Evolutionary conservation across 306 rosid genomes (phyloP), one percentile per base, ranked within the genome.

Genomic region (Oemleria cerasiformis): DNA sequence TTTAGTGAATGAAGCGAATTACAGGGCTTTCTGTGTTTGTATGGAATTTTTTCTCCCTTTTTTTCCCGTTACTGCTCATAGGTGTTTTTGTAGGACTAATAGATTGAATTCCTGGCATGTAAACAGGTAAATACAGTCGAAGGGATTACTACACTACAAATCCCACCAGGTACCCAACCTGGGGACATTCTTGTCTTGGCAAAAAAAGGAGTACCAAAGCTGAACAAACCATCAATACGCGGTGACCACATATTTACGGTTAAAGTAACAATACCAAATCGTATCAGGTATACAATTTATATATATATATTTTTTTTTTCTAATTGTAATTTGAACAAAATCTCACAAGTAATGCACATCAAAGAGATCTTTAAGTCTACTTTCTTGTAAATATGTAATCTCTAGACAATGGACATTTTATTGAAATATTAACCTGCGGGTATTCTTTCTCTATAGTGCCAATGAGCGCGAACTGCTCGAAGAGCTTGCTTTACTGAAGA

Each of bases 141-240:
- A 85, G 99, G 91, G 45, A 61, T 59, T 73, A 70, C 92, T 51
- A 93, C 87, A 65, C 84, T 91, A 56, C 95, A 87, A 79, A 85
- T 94, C 63, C 92, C 99, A 51, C 78, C 96, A 6, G 99, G 99
- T 63, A 94, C 95, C 63, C 99, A 91, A 85, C 95, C 95, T 17
- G 97, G 96, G 41, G 92, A 94, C 82, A 80, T 86, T 61, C 88
- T 91, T 40, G 88, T 89, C 47, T 84, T 94, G 79, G 84, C 99
- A 8, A 91, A 89, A 78, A 94, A 91, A 80, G 99, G 99, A 71
- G 92, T 75, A 15, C 99, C 97, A 34, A 94, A 94, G 83, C 75
- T 94, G 70, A 94, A 89, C 84, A 91, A 85, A 71, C 89, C 97
- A 30, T 87, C 97, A 47, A 85, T 94, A 65, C 97, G 99, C 30